Conservation (phyloP, 345 rosid genomes). For the Brassica incana region DNA sequence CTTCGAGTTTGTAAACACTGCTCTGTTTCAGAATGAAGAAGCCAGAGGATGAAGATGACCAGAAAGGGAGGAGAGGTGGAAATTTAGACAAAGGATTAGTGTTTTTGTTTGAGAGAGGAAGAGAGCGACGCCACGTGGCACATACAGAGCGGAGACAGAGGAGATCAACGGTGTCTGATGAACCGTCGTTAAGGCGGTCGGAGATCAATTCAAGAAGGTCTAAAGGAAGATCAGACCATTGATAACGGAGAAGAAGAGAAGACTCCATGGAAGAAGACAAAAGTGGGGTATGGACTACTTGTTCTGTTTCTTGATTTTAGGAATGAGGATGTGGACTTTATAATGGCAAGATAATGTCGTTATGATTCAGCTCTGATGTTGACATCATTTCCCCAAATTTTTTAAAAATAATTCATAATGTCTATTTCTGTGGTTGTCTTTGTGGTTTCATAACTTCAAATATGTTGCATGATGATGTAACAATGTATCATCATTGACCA, state of each 20-base stretch:
- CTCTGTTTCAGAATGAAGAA: conserved; percentile 31
- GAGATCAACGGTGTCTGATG: conserved; percentile 28
- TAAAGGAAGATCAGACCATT: conserved; percentile 33
- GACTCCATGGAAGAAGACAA: conserved; percentile 23
- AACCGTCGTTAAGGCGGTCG: not conserved
- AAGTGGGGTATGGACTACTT: not conserved
- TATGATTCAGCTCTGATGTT: conserved; percentile 22
- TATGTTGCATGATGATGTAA: not conserved
- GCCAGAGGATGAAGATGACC: conserved; percentile 31
- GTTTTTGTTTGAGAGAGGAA: conserved; percentile 14
- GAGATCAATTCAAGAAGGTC: conserved; percentile 33
- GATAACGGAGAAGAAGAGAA: conserved; percentile 13
- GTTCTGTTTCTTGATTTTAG: conserved; percentile 24
- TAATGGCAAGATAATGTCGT: conserved; percentile 25
- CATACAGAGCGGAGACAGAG: conserved; percentile 36
- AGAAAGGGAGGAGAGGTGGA: conserved; percentile 27
- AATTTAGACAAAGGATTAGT: conserved; percentile 1
- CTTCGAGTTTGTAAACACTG: conserved; percentile 19
- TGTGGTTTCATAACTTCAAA: not conserved
- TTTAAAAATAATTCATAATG: not conserved
- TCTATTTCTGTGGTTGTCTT: not conserved
- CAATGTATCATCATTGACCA: conserved; percentile 8
- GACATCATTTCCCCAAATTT: conserved; percentile 22
- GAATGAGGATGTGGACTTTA: conserved; percentile 1
- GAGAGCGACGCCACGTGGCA: conserved; percentile 30